These are phyloP conservation scores for Zygotorulaspora mrakii DNA, from an alignment of 1,139 yeast species.

Conservation along the genomic window DNA sequence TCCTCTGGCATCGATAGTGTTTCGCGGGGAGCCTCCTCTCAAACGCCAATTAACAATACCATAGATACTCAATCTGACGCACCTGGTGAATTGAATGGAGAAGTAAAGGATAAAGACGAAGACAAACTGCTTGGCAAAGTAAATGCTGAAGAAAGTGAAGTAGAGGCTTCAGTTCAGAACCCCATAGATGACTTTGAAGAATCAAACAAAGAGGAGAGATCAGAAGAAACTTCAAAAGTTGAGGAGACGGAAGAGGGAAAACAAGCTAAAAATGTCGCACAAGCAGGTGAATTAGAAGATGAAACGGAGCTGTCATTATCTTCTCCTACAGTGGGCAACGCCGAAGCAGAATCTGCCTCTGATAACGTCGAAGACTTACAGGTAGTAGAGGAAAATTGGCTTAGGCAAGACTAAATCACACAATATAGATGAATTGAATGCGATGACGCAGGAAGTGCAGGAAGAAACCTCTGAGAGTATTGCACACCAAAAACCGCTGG, in stretches of 20 bases:
- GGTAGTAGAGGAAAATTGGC: conserved; percentile 25
- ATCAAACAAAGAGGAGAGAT: conserved; percentile 20
- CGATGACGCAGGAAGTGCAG: conserved; percentile 27
- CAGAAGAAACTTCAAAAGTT: no score
- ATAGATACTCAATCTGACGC: background rate
- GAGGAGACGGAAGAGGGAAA: no score
- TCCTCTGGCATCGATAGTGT: background rate
- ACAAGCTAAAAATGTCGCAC: no score
- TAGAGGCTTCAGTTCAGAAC: background rate
- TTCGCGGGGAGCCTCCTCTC: conserved; percentile 3
- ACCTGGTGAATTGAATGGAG: background rate
- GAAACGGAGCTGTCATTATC: no score
- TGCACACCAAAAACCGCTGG: conserved; percentile 21
- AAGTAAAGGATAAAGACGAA: background rate
- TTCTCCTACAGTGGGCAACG: conserved; percentile 8
- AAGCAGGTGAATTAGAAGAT: no score
- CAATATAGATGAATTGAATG: conserved; percentile 20
- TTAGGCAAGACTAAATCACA: conserved; percentile 33
- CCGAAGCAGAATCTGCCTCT: conserved; percentile 10
- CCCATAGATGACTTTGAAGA: no score
- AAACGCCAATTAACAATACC: background rate
- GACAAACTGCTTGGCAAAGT: background rate
- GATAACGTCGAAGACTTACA: conserved; percentile 17
- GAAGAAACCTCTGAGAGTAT: conserved; percentile 25
- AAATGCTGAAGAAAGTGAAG: background rate